Base-by-base conservation (phyloP, 2,329 filamentous ascomycete species). In the Pyrenochaeta sp. region DNA sequence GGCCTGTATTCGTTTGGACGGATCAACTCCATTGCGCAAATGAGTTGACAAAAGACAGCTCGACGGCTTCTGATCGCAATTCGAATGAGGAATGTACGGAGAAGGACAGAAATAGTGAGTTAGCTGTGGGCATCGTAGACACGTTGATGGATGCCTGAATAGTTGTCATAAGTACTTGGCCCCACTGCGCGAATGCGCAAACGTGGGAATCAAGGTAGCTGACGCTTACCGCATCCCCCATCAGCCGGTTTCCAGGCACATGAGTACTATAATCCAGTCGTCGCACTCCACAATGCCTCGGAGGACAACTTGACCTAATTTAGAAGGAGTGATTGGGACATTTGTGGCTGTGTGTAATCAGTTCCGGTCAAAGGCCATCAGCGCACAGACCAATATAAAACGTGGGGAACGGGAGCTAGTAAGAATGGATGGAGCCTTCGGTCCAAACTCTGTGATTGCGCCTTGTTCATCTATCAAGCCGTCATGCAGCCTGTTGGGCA, bases 141-240 rank as follows among this genome's bases (percentile, higher is more conserved):
- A 23, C 18, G 41, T 54, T 39, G 39, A 45, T 30, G 47, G 54
- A 44, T 59, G 52, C 57, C 59, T 54, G 47, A 32, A 39, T 3
- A 43, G 42, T 37, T 18, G 45, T 56, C 49, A 61, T 51, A 53
- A 58, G 59, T 54, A 50, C 47, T 30, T 29, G 23, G 42, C 36
- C 31, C 47, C 31, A 57, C 41, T 63, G 61, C 61, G 59, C 61
- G 47, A 47, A 44, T 52, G 61, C 60, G 61, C 59, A 63, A 61
- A 64, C 44, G 46, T 55, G 47, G 58, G 40, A 55, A 49, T 42
- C 49, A 39, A 41, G 49, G 51, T 46, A 57, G 58, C 58, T 49
- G 53, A 53, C 39, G 31, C 17, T 15, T 53, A 41, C 46, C 56
- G 47, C 14, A 15, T 41, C 39, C 50, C 48, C 44, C 45, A 47